Evolutionary conservation across 768 basidiomycete species (phyloP).

Genomic region (Xanthoconium stramineum): DNA sequence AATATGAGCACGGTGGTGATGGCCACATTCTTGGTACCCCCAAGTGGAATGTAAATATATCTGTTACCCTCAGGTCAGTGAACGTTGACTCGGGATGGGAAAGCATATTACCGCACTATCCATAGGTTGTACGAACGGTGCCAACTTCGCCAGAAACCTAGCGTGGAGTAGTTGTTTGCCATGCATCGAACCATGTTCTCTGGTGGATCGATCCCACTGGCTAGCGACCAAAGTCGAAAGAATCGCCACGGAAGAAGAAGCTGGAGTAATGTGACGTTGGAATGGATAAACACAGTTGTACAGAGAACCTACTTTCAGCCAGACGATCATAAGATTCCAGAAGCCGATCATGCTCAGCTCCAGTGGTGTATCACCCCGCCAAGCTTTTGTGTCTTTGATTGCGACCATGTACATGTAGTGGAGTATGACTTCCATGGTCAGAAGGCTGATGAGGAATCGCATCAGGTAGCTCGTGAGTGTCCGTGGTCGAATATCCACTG

Average conservation of each 20-base stretch:
- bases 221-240: conserved; percentile 90
- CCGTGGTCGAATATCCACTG: conserved; percentile 41
- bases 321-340: conserved; percentile 94
- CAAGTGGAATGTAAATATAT: conserved; percentile 93
- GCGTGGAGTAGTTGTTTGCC: conserved; percentile 91
- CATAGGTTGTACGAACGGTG: conserved; percentile 96
- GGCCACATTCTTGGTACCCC: conserved; percentile 57
- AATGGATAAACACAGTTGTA: neutral
- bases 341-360: conserved; percentile 92
- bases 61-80: conserved; percentile 39
- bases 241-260: conserved; percentile 94
- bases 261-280: conserved; percentile 38
- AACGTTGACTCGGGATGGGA: neutral
- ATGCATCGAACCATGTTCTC: conserved; percentile 99
- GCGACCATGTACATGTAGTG: conserved; percentile 98
- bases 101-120: conserved; percentile 67
- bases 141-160: conserved; percentile 97
- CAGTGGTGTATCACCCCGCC: conserved; percentile 73
- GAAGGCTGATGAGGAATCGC: conserved; percentile 66
- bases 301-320: conserved; percentile 75
- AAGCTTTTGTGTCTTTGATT: conserved; percentile 85
- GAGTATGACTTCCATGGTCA: conserved; percentile 88
- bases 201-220: conserved; percentile 87
- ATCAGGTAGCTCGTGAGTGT: conserved; percentile 53
- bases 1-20: conserved; percentile 78